phyloP scores from a whole-genome alignment of 2,329 filamentous ascomycete species.

The Monosporascus cannonballus region DNA sequence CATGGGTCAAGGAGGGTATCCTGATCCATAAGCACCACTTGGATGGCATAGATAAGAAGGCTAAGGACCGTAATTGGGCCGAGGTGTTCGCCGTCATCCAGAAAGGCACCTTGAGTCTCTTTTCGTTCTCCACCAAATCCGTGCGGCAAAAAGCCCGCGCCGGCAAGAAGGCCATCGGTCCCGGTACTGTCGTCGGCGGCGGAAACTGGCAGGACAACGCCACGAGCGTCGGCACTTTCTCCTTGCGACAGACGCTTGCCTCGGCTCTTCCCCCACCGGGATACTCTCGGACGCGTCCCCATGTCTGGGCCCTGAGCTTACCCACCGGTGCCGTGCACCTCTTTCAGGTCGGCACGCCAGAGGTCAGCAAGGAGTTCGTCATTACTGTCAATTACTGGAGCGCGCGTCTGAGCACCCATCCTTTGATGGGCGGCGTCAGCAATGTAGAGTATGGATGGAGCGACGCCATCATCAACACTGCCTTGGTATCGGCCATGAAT shows the following conservation, averaged over 20 bases:
- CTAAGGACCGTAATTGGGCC: conserved; percentile 89
- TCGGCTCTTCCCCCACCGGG: conserved; percentile 85
- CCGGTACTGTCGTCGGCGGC: conserved; percentile 71
- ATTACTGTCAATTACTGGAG: conserved; percentile 97
- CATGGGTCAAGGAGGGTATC: conserved; percentile 96
- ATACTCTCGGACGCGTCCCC: conserved; percentile 82
- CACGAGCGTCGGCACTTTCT: conserved; percentile 80
- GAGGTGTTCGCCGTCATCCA: conserved; percentile 96
- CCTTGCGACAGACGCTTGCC: conserved; percentile 84
- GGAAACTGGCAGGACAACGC: conserved; percentile 99
- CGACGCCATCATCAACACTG: conserved; percentile 67
- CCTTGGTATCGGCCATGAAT: conserved; percentile 47
- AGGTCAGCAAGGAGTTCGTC: conserved; percentile 93
- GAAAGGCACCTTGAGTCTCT: conserved; percentile 88
- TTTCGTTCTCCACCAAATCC: conserved; percentile 87
- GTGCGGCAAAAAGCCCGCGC: conserved; percentile 57
- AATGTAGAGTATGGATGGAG: conserved; percentile 99
- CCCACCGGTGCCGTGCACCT: conserved; percentile 92
- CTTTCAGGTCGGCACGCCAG: conserved; percentile 94
- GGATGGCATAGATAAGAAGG: conserved; percentile 82
- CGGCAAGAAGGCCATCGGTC: conserved; percentile 35
- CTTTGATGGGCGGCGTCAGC: conserved; percentile 84
- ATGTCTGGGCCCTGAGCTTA: conserved; percentile 91
- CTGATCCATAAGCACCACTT: conserved; percentile 95
- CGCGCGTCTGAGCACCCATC: conserved; percentile 87